These are phyloP conservation scores for Cryphonectria nitschkei DNA, from an alignment of 2,329 filamentous ascomycete genomes.

Conservation along the genomic window DNA sequence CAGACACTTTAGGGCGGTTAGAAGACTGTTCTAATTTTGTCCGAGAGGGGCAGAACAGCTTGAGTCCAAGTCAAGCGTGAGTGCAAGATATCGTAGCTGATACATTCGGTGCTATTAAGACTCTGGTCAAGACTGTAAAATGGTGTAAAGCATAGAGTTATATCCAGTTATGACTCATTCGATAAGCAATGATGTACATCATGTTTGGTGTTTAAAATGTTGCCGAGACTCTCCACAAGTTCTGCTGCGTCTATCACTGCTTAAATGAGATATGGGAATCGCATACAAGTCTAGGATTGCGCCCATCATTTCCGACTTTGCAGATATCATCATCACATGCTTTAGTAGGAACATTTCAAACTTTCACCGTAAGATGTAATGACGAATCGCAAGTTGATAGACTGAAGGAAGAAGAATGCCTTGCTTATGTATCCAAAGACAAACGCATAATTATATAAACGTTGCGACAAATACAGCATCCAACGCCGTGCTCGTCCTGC, in stretches of 20 bases:
- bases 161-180: neutral
- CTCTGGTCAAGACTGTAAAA: neutral
- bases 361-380: neutral
- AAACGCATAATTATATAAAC: neutral
- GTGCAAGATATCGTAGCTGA: neutral
- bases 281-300: neutral
- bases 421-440: neutral
- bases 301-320: neutral
- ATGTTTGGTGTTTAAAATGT: neutral
- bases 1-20: neutral
- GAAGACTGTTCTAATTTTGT: neutral
- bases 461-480: constrained; percentile 4
- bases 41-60: neutral
- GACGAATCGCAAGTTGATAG: neutral
- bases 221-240: neutral
- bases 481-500: constrained; percentile 20
- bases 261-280: neutral
- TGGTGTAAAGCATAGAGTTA: neutral
- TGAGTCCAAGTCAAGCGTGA: neutral
- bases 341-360: neutral
- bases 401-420: neutral
- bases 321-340: neutral
- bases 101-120: neutral
- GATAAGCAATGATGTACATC: neutral
- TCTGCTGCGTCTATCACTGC: neutral